These are phyloP conservation scores for Heterobasidion occidentale DNA, from an alignment of 1,284 basidiomycete species.

Conservation along the genomic window DNA sequence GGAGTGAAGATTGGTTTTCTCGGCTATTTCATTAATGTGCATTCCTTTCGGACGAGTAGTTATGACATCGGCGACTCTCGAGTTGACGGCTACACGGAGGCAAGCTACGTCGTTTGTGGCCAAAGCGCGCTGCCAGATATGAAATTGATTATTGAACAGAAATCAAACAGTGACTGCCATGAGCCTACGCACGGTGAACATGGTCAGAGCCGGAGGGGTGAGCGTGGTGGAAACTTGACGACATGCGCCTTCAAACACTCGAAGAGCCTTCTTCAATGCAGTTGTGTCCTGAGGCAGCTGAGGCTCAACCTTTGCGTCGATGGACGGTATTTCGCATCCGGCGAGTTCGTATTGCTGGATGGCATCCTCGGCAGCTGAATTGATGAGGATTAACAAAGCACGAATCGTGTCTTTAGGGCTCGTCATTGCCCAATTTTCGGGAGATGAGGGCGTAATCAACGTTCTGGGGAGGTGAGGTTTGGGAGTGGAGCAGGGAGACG, in stretches of 20 bases:
- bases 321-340: not conserved
- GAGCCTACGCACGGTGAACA: not conserved
- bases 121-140: not conserved
- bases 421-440: not conserved
- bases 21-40: conserved; percentile 21
- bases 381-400: not conserved
- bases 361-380: not conserved
- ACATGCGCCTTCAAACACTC: not conserved
- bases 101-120: not conserved
- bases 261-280: not conserved
- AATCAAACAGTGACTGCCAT: not conserved
- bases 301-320: not conserved
- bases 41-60: conserved; percentile 21
- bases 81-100: conserved; percentile 10
- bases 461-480: too few relatives aligned
- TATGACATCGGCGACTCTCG: conserved; percentile 25
- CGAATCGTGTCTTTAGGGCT: not conserved
- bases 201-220: not conserved
- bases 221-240: conserved; percentile 1
- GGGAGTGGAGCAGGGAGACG: too few relatives aligned
- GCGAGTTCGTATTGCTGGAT: not conserved
- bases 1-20: conserved; percentile 18
- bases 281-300: not conserved
- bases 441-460: too few relatives aligned
- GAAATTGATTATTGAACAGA: not conserved